These are phyloP conservation scores for Tephrocybe sp. DNA, from an alignment of 768 basidiomycete species.

Conservation along the genomic window DNA sequence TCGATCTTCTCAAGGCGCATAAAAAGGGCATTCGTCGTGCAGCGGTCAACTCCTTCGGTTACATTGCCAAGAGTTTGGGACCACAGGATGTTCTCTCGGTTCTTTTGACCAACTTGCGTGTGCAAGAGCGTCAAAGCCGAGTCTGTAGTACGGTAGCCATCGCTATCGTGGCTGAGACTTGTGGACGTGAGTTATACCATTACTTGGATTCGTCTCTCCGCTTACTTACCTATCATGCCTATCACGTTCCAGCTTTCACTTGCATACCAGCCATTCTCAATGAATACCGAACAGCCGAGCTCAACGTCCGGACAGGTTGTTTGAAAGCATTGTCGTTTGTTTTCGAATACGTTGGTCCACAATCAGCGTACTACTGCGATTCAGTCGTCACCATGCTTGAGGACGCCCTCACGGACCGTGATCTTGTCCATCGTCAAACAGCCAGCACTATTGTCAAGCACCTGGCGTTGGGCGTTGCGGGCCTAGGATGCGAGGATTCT, in stretches of 20 bases:
- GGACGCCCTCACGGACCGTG: slow-evolving; percentile 96
- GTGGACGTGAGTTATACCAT: slow-evolving; percentile 56
- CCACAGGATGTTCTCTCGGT: slow-evolving; percentile 98
- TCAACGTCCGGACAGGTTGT: slow-evolving; percentile 99
- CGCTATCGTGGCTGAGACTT: slow-evolving; percentile 93
- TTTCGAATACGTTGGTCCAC: slow-evolving; percentile 98
- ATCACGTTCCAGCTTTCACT: slow-evolving; percentile 85
- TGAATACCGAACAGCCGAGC: slow-evolving; percentile 96
- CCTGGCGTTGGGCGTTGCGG: slow-evolving; percentile 93
- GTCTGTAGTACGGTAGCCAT: slow-evolving; percentile 99
- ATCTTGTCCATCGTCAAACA: slow-evolving; percentile 97
- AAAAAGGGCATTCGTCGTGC: slow-evolving; percentile 99
- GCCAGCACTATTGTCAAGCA: slow-evolving; percentile 99
- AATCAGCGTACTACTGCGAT: slow-evolving; percentile 95
- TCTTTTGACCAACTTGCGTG: slow-evolving; percentile 92
- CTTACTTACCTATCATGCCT: slow-evolving; percentile 4
- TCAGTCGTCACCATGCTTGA: slow-evolving; percentile 98
- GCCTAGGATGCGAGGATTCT: slow-evolving; percentile 96
- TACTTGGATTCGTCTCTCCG: neutral
- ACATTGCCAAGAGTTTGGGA: slow-evolving; percentile 98
- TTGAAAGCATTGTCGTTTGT: slow-evolving; percentile 98
- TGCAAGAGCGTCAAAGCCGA: slow-evolving; percentile 98
- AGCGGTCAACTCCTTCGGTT: slow-evolving; percentile 99
- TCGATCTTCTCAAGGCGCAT: slow-evolving; percentile 97
- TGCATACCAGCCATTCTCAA: slow-evolving; percentile 99